Evolutionary conservation across 768 basidiomycete genomes (phyloP).

Genomic region (Coprinopsis cinerea): DNA sequence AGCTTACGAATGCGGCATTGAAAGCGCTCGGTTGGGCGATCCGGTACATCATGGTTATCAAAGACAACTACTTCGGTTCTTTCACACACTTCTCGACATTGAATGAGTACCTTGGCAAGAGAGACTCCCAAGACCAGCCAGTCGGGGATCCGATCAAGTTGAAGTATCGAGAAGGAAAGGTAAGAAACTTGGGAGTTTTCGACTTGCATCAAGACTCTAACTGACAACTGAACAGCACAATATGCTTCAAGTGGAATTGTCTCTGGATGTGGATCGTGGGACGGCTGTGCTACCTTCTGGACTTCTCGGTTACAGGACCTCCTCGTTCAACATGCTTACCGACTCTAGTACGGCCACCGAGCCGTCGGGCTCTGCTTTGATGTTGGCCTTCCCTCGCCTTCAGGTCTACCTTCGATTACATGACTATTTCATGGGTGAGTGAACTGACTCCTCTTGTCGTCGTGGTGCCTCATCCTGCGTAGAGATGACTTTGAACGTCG

Average conservation of each 20-base stretch:
- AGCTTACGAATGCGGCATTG: slow-evolving; percentile 40
- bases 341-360: slow-evolving; percentile 12
- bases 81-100: slow-evolving; percentile 92
- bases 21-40: slow-evolving; percentile 84
- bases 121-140: slow-evolving; percentile 45
- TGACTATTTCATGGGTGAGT: slow-evolving; percentile 82
- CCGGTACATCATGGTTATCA: slow-evolving; percentile 80
- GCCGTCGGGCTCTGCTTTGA: slow-evolving; percentile 44
- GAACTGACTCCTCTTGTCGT: too few relatives aligned
- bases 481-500: slow-evolving; percentile 79
- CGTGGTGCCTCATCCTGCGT: too few relatives aligned
- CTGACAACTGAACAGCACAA: slow-evolving; percentile 53
- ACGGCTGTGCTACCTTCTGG: slow-evolving; percentile 61
- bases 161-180: slow-evolving; percentile 78
- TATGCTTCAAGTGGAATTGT: slow-evolving; percentile 69
- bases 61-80: slow-evolving; percentile 90
- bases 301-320: slow-evolving; percentile 53
- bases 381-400: slow-evolving; percentile 58
- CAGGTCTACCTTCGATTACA: slow-evolving; percentile 75
- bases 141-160: slow-evolving; percentile 77
- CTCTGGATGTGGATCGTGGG: slow-evolving; percentile 43
- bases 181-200: too few relatives aligned
- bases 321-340: neutral
- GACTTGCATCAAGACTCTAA: neutral
- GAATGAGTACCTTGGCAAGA: slow-evolving; percentile 75